Conservation (phyloP, 2,329 filamentous ascomycete genomes). For the Rachicladosporium sp. region DNA sequence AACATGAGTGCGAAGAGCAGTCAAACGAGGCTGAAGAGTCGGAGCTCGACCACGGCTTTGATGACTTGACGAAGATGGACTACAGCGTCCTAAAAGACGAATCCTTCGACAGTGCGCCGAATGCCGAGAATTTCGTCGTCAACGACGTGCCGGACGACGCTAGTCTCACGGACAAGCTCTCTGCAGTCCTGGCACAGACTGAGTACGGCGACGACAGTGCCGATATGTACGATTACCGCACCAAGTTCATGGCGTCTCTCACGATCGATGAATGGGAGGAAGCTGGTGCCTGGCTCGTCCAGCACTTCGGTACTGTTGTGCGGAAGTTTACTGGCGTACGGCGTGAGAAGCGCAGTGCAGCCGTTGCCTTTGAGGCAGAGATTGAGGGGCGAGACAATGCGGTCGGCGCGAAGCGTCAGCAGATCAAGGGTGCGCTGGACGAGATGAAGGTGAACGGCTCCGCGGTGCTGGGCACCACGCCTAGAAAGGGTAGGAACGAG, state of each 20-base stretch:
- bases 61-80: conserved; percentile 15
- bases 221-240: too few species aligned
- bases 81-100: conserved; percentile 16
- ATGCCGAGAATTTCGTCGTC: conserved; percentile 7
- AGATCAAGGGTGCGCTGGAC: conserved; percentile 27
- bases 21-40: neutral
- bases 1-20: neutral
- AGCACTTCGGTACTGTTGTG: conserved; percentile 40
- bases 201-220: conserved; percentile 26
- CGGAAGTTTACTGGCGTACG: conserved; percentile 40
- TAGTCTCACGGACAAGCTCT: conserved; percentile 14
- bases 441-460: conserved; percentile 43
- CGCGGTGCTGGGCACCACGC: conserved; percentile 38
- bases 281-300: conserved; percentile 48
- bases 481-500: conserved; percentile 20
- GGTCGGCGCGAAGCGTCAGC: conserved; percentile 36
- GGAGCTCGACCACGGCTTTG: conserved; percentile 17
- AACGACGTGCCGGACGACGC: conserved; percentile 5
- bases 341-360: conserved; percentile 41
- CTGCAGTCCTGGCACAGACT: conserved; percentile 1
- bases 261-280: conserved; percentile 47
- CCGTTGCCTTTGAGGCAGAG: conserved; percentile 42
- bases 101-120: conserved; percentile 17
- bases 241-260: conserved; percentile 39
- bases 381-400: conserved; percentile 40